phyloP scores from a whole-genome alignment of 805 yeast species.

The Metschnikowia matae region DNA sequence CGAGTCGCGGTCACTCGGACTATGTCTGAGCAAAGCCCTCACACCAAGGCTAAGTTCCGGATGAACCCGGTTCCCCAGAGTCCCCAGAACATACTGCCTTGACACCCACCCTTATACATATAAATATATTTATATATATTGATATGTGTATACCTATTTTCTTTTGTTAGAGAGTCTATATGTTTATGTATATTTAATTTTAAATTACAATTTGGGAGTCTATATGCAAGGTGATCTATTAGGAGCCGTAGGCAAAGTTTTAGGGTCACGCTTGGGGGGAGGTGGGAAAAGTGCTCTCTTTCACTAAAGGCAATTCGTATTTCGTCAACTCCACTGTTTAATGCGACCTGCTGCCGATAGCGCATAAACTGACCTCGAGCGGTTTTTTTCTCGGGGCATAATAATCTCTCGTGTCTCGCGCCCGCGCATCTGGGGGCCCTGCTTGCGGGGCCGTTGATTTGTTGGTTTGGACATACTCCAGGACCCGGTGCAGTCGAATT shows the following conservation, averaged over 20 bases:
- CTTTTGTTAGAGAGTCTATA: too few species aligned
- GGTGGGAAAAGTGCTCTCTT: too few species aligned
- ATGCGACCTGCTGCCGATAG: neutral
- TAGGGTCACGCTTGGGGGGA: too few species aligned
- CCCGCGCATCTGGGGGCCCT: neutral
- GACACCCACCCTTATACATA: too few species aligned
- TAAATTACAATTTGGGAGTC: too few species aligned
- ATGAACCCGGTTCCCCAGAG: neutral
- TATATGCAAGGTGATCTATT: too few species aligned
- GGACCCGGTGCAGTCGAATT: neutral
- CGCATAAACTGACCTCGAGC: neutral
- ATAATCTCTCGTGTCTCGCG: neutral
- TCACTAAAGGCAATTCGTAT: neutral
- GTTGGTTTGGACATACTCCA: neutral
- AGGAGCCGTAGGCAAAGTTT: too few species aligned
- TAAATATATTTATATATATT: too few species aligned
- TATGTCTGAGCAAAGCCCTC: neutral
- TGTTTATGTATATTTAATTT: too few species aligned
- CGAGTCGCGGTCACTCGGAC: conserved; percentile 3
- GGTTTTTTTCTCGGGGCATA: conserved; percentile 1
- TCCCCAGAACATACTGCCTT: neutral
- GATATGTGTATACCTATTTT: too few species aligned
- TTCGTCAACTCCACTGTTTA: neutral
- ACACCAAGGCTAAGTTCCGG: neutral
- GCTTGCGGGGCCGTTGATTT: neutral